Percentiles rank a stretch among this genome's conserved stretches.
Conservation (phyloP, 179 eudicot genomes). For the Amaranthus tricolor region DNA sequence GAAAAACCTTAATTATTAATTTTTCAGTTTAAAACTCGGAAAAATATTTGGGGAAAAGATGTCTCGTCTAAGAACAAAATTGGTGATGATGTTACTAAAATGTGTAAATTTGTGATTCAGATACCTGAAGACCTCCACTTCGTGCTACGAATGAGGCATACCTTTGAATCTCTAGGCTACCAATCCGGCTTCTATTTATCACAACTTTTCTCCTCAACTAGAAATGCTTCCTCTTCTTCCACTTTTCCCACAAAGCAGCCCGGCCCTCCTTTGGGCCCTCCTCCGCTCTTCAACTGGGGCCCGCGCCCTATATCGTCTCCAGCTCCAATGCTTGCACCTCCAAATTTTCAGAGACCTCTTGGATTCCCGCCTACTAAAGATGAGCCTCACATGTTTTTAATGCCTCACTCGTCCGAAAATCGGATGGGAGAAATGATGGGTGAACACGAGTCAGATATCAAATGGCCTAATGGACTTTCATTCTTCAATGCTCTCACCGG, state of each 20-base stretch:
- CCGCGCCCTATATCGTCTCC: slow-evolving; percentile 52
- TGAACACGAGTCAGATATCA: slow-evolving; percentile 76
- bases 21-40: no score
- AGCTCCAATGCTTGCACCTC: slow-evolving; percentile 46
- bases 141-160: slow-evolving; percentile 96
- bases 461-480: slow-evolving; percentile 88
- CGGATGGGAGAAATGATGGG: slow-evolving; percentile 66
- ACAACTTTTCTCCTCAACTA: slow-evolving; percentile 77
- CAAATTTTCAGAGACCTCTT: slow-evolving; percentile 56
- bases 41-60: neutral
- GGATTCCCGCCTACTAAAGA: slow-evolving; percentile 58
- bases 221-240: slow-evolving; percentile 51
- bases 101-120: slow-evolving; percentile 37
- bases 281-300: slow-evolving; percentile 79
- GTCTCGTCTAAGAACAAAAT: neutral
- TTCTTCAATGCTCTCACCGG: slow-evolving; percentile 86
- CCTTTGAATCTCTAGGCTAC: slow-evolving; percentile 87
- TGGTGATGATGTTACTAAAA: neutral
- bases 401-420: slow-evolving; percentile 59
- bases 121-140: slow-evolving; percentile 96
- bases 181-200: slow-evolving; percentile 93
- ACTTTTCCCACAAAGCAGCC: slow-evolving; percentile 54
- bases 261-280: slow-evolving; percentile 50
- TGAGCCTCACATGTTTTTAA: slow-evolving; percentile 78
- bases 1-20: neutral